Conservation (phyloP, 2,329 filamentous ascomycete genomes). For the Epichloe hybrida region DNA sequence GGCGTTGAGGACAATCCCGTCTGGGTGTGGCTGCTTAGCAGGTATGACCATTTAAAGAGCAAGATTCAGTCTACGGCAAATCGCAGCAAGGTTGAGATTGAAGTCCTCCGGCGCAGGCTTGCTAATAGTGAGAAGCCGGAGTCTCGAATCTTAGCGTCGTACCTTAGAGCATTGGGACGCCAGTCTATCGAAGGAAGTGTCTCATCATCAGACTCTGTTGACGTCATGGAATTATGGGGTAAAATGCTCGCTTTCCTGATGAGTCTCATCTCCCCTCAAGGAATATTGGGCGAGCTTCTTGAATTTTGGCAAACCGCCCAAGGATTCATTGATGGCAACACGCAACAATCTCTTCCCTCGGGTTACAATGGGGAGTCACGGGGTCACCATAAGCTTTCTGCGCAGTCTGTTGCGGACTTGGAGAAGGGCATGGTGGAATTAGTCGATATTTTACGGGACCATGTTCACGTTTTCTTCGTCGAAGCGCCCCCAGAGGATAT, state of each 20-base stretch:
- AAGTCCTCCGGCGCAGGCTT: constrained; percentile 72
- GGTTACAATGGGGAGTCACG: constrained; percentile 73
- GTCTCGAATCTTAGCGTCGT: constrained; percentile 54
- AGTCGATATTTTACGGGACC: constrained; percentile 70
- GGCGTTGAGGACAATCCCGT: constrained; percentile 94
- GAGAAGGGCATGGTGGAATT: constrained; percentile 69
- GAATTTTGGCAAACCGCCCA: constrained; percentile 92
- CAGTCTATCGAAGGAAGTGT: constrained; percentile 49
- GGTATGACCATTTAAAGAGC: constrained; percentile 77
- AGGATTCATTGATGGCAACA: constrained; percentile 76
- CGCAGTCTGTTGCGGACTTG: constrained; percentile 53
- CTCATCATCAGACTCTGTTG: constrained; percentile 59
- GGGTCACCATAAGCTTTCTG: constrained; percentile 66
- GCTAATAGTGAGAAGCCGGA: constrained; percentile 61
- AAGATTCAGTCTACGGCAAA: constrained; percentile 73
- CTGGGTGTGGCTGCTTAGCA: constrained; percentile 86
- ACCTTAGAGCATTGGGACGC: constrained; percentile 60
- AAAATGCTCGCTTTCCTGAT: constrained; percentile 64
- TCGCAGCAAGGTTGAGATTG: constrained; percentile 80
- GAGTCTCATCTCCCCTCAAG: constrained; percentile 61
- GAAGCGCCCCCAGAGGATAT: constrained; percentile 85
- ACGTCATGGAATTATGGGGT: constrained; percentile 87
- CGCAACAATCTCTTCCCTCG: constrained; percentile 64
- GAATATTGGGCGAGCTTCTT: constrained; percentile 75
- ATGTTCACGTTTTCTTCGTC: constrained; percentile 68